These are phyloP conservation scores for Lolium multiflorum DNA, from an alignment of 176 grass and related monocot genomes.

Conservation along the genomic window DNA sequence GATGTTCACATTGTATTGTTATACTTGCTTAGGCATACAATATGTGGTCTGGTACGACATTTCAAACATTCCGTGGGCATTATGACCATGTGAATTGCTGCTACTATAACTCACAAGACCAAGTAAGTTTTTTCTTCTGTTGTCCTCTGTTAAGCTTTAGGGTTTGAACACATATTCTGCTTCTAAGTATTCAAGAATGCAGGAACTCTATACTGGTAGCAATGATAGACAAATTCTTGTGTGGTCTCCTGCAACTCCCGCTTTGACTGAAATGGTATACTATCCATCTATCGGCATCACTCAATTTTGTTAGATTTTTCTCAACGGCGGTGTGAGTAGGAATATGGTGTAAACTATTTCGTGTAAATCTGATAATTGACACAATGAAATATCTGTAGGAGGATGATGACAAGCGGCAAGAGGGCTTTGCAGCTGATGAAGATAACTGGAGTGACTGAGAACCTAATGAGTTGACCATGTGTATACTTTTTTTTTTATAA, in stretches of 20 bases:
- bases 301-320: constrained; percentile 21
- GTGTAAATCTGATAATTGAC: constrained; percentile 2
- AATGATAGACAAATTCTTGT: constrained; percentile 98
- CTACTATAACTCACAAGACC: constrained; percentile 69
- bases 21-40: constrained; percentile 71
- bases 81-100: constrained; percentile 95
- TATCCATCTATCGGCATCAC: neutral
- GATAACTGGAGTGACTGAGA: constrained; percentile 91
- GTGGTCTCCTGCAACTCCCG: constrained; percentile 76
- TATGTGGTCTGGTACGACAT: constrained; percentile 70
- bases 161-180: neutral
- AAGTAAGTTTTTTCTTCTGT: constrained; percentile 53
- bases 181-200: constrained; percentile 45
- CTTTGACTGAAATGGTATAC: constrained; percentile 76
- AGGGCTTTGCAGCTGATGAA: constrained; percentile 52
- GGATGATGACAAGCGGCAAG: constrained; percentile 48
- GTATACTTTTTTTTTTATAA: neutral
- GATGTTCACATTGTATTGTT: constrained; percentile 22
- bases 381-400: constrained; percentile 52
- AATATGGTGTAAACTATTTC: constrained; percentile 6
- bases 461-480: constrained; percentile 13
- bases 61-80: constrained; percentile 73
- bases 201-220: constrained; percentile 97
- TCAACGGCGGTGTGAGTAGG: neutral
- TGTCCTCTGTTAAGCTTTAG: constrained; percentile 11